Evolutionary conservation across 495 filamentous ascomycete genomes (phyloP), one percentile per base, ranked within the genome.

Genomic region (Aspergillus sclerotioniger): DNA sequence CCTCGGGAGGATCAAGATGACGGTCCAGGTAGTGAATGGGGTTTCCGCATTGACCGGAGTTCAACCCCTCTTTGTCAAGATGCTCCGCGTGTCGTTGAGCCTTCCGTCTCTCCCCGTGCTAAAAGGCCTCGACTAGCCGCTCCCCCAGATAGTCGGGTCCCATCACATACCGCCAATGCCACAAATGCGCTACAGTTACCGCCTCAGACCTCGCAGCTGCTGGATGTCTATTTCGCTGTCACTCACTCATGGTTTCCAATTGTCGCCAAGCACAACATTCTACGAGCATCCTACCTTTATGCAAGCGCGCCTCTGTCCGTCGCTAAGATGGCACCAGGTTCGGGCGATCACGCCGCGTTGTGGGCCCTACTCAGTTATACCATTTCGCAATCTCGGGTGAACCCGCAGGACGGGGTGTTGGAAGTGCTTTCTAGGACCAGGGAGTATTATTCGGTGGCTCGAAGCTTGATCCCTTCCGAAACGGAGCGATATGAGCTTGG

Each of bases 211-310:
- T 87, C 86, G 62, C 80, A 82, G 29, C 70, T 90, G 3, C 71
- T 91, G 20, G 87, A 91, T 63, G 76, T 86, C 7, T 90, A 89
- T 63, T 90, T 90, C 63, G 82, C 87, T 3, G 82, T 84, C 53
- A 90, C 88, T 3, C 84, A 90, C 65, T 79, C 78, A 10, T 91
- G 88, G 88, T 79, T 90, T 16, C 88, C 88, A 4, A 83, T 90
- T 39, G 72, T 86, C 32, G 84, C 88, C 25, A 90, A 89, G 64
- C 84, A 89, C 63, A 84, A 84, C 55, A 73, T 90, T 10, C 71
- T 85, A 6, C 80, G 79, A 47, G 68, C 77, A 12, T 76, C 77
- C 15, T 82, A 83, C 66, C 67, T 75, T 43, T 80, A 81, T 57
- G 72, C 78, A 50, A 80, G 79, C 70, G 41, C 77, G 57, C 50